A percentile compares a stretch with the other conserved stretches of the same genome.
These are phyloP conservation scores for Metschnikowia dekortorum DNA, from an alignment of 805 yeast species.

Conservation along the genomic window DNA sequence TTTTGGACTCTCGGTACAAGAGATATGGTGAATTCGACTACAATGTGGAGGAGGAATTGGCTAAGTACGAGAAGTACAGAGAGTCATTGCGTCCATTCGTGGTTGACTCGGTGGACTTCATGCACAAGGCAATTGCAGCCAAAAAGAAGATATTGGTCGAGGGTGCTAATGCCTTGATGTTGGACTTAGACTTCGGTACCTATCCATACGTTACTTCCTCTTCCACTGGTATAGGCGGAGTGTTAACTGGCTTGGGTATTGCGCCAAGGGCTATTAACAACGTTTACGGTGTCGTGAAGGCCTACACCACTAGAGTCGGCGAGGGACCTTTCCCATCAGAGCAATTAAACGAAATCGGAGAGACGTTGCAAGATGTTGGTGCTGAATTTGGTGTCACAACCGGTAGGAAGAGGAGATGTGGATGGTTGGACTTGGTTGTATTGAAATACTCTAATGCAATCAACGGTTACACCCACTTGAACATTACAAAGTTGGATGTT, in stretches of 20 bases:
- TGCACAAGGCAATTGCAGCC: conserved; percentile 68
- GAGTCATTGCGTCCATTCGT: conserved; percentile 83
- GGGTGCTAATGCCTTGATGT: conserved; percentile 98
- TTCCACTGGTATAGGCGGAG: conserved; percentile 96
- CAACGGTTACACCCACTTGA: conserved; percentile 92
- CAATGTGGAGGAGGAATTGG: conserved; percentile 76
- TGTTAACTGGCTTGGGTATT: conserved; percentile 90
- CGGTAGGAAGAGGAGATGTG: conserved; percentile 98
- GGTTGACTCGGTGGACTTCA: conserved; percentile 83
- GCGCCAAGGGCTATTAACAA: conserved; percentile 84
- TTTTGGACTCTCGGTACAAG: conserved; percentile 74
- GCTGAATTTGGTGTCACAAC: conserved; percentile 98
- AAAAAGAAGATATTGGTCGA: conserved; percentile 89
- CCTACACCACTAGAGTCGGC: conserved; percentile 98
- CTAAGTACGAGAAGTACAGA: conserved; percentile 68
- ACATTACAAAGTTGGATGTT: conserved; percentile 94
- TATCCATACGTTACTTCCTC: conserved; percentile 97
- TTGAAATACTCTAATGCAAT: conserved; percentile 85
- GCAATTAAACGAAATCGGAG: conserved; percentile 85
- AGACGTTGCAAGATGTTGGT: conserved; percentile 82
- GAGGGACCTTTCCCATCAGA: conserved; percentile 99
- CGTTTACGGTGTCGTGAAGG: conserved; percentile 94
- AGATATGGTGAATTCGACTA: conserved; percentile 93
- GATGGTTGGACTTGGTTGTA: conserved; percentile 97
- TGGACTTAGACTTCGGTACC: conserved; percentile 96